Evolutionary conservation across 345 rosid genomes (phyloP).

Genomic region (Gossypium stocksii): DNA sequence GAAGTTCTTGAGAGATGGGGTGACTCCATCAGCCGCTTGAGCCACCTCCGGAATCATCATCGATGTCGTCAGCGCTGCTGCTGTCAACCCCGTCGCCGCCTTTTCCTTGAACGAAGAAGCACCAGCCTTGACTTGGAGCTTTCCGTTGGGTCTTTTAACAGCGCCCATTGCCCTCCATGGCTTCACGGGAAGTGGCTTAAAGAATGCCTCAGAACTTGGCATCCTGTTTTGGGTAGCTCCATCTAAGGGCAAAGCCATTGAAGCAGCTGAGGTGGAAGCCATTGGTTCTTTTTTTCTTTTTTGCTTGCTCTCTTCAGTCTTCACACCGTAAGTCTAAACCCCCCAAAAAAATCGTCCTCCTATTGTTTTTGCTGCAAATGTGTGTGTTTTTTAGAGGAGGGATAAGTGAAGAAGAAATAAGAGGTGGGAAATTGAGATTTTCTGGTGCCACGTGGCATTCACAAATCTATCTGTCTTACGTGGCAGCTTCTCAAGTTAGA

Average conservation of each 20-base stretch:
- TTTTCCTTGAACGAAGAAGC: slow-evolving; percentile 65
- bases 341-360: no score
- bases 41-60: slow-evolving; percentile 77
- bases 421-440: slow-evolving; percentile 39
- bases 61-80: slow-evolving; percentile 70
- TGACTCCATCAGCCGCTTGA: slow-evolving; percentile 63
- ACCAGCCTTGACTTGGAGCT: slow-evolving; percentile 38
- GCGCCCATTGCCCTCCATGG: slow-evolving; percentile 31
- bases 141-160: slow-evolving; percentile 21
- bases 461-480: slow-evolving; percentile 41
- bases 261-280: slow-evolving; percentile 74
- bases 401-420: neutral
- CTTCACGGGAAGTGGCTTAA: slow-evolving; percentile 58
- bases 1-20: slow-evolving; percentile 92
- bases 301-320: neutral
- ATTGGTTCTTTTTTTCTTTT: slow-evolving; percentile 22
- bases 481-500: slow-evolving; percentile 45
- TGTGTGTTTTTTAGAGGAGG: slow-evolving; percentile 13
- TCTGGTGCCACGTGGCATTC: slow-evolving; percentile 3
- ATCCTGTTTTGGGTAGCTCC: slow-evolving; percentile 39
- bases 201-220: slow-evolving; percentile 35
- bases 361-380: neutral
- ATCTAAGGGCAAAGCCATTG: slow-evolving; percentile 58
- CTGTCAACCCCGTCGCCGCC: slow-evolving; percentile 65
- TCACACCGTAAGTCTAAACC: neutral